Percentiles rank a stretch among this genome's conserved stretches.
phyloP scores from a whole-genome alignment of 2,329 filamentous ascomycete species.

The Didymella keratinophila region DNA sequence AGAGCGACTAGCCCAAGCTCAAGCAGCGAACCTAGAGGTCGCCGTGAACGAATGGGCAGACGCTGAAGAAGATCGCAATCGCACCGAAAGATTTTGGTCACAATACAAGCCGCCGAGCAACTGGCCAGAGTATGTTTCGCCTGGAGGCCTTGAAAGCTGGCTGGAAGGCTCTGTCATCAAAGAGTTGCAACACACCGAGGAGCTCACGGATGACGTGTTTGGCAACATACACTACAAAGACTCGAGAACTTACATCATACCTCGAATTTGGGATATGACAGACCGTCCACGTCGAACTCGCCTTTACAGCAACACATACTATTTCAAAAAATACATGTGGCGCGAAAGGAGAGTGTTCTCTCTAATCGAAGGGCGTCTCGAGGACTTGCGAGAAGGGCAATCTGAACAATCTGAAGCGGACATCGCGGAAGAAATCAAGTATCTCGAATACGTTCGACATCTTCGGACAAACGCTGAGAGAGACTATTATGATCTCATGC shows the following conservation, averaged over 20 bases:
- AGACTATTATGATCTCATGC: not conserved
- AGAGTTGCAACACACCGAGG: not conserved
- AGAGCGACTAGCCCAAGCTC: not conserved
- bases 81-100: not conserved
- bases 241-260: constrained; percentile 1
- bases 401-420: not conserved
- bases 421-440: not conserved
- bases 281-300: constrained; percentile 1
- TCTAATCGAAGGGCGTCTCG: not conserved
- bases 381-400: not conserved
- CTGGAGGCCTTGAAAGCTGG: not conserved
- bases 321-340: not conserved
- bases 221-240: not conserved
- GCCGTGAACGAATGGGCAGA: not conserved
- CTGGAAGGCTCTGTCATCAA: not conserved
- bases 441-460: not conserved
- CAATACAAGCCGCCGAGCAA: not conserved
- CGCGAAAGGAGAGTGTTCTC: not conserved
- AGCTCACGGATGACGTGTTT: not conserved
- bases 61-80: not conserved
- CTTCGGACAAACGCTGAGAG: not conserved
- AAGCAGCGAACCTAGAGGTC: not conserved
- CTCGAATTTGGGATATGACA: not conserved
- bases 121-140: not conserved
- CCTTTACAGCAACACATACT: constrained; percentile 1